Evolutionary conservation across 768 basidiomycete species (phyloP), one percentile per base, ranked within the genome.

Genomic region (Butyriboletus loyo): DNA sequence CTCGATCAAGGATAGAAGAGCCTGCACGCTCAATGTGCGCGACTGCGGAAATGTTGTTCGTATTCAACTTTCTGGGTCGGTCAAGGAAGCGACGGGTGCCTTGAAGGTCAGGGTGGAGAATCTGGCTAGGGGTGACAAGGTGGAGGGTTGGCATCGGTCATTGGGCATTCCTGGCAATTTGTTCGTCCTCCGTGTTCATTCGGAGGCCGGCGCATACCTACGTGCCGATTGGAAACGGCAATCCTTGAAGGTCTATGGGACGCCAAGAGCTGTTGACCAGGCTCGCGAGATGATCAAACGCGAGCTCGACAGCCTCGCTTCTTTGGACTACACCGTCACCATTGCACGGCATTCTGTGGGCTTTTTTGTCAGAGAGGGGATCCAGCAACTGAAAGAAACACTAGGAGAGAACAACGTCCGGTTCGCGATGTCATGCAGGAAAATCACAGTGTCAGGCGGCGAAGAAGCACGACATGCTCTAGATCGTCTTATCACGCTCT

Each of bases 101-200:
- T 59, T 86, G 53, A 85, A 84, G 67, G 83, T 85, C 13, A 70
- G 83, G 46, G 78, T 82, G 0, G 84, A 85, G 62, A 76, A 70
- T 46, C 61, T 85, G 35, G 77, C 74, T 3, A 71, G 71, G 22
- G 84, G 84, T 6, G 76, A 79, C 36, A 77, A 66, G 32, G 66
- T 85, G 3, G 66, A 67, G 4, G 73, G 73, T 31, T 85, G 82
- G 83, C 82, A 84, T 63, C 66, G 71, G 31, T 72, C 73, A 0
- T 72, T 83, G 52, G 60, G 56, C 2, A 42, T 31, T 55, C 28
- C 32, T 6, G 57, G 21, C 8, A 71, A 62, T 44, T 28, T 56
- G 1, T 79, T 81, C 46, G 59, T 78, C 41, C 56, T 57, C 27
- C 66, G 62, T 0, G 59, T 81, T 17, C 56, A 64, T 24, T 45